A percentile compares a stretch with the other conserved stretches of the same genome.
Conservation (phyloP, 495 filamentous ascomycete genomes). For the Neurospora sp. region DNA sequence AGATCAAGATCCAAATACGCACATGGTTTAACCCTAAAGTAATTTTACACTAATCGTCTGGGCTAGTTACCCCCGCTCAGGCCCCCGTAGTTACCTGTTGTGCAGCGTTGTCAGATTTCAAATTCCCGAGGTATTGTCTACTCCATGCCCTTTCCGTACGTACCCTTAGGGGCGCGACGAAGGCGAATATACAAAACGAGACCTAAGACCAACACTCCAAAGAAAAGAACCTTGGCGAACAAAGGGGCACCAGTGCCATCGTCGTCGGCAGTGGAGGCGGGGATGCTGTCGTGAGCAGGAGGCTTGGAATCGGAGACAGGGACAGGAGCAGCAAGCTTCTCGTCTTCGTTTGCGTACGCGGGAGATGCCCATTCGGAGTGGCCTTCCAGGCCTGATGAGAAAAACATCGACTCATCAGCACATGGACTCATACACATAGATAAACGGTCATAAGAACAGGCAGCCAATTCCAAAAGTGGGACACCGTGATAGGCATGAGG, state of each 20-base stretch:
- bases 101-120: not conserved
- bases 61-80: not conserved
- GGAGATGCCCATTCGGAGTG: constrained; percentile 3
- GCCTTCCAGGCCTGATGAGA: constrained; percentile 7
- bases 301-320: not conserved
- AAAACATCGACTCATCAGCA: constrained; percentile 3
- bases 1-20: not conserved
- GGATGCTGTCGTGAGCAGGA: not conserved
- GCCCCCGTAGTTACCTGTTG: not conserved
- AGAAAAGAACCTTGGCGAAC: constrained; percentile 27
- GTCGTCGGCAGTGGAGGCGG: not conserved
- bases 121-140: not conserved
- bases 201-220: constrained; percentile 26
- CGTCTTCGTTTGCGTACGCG: not conserved
- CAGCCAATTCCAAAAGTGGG: constrained; percentile 5
- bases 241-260: constrained; percentile 20
- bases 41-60: not conserved
- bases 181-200: constrained; percentile 25
- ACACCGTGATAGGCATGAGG: constrained; percentile 2
- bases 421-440: constrained; percentile 1
- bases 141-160: not conserved
- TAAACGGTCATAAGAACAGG: not conserved
- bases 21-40: not conserved
- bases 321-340: not conserved
- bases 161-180: not conserved